Base-by-base conservation (phyloP, 805 yeast species). In the Pichia nakasei region DNA sequence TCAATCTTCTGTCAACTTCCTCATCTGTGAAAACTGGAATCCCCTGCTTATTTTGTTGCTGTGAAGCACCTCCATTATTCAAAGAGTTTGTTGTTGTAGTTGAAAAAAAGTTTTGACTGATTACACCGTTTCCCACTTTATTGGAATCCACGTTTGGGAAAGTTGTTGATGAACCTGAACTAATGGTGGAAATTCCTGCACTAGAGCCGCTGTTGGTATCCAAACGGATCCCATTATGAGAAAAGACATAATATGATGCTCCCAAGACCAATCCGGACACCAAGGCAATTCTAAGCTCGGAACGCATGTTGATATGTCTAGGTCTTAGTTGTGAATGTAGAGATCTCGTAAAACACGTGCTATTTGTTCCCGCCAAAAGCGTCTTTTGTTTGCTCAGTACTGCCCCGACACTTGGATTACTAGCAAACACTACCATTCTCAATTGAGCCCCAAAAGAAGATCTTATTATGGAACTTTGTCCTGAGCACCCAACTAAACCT, bases 1-100 rank as follows among this genome's bases (percentile, higher is more conserved):
- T 75, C 50, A 89, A 68, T 47, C 76, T 73, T 26, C 70, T 65
- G 38, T 87, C 74, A 9, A 88, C 88, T 54, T 86, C 89, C 26
- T 76, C 82, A 22, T 82, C 88, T 20, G 71, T 70, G 41, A 83
- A 65, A 19, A 82, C 58, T 43, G 70, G 71, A 2, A 82, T 68
- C 3, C 76, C 80, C 50, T 76, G 75, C 48, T 79, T 76, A 52
- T 71, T 65, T 26, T 60, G 56, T 31, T 56, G 57, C 13, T 51
- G 39, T 5, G 72, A 64, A 19, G 69, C 57, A 15, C 75, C 68
- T 22, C 63, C 66, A 27, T 64, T 59, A 42, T 61, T 68, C 57
- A 73, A 58, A 1, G 78, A 72, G 33, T 48, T 55, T 22, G 64
- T 57, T 1, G 60, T 54, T 22, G 59, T 49, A 29, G 78, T 72